Base-by-base conservation (phyloP, 176 grass and related monocot genomes). In the Miscanthus lutarioriparius region DNA sequence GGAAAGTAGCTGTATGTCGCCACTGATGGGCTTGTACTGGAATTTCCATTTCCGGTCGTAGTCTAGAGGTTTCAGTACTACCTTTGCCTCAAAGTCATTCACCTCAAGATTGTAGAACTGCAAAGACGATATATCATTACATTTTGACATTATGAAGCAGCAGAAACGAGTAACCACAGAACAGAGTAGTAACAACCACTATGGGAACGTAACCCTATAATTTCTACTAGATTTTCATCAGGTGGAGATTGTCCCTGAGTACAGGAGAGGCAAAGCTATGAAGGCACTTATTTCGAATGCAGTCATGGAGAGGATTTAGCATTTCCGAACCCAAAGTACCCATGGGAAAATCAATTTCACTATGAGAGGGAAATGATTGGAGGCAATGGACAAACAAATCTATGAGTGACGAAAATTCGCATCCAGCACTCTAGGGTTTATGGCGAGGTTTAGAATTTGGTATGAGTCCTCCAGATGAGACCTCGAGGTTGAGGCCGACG, bases 401-500 rank as follows among this genome's bases (percentile, higher is more conserved):
- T 17, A 73, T 12, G 7, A 23, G 26, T 17, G 15, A 13, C 3
- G 25, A 22, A 38, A 23, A 44, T 70, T 70, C 74, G 9, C 40
- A 28, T 69, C 23, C 32, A 65, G 1, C 32, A 11, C 19, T 56
- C 78, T 39, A 66, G 62, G 88, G 82, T 58, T 75, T 89, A 56
- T 58, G 41, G 30, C 20, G 44, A 37, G 13, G 23, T 14, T 2
- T 22, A 16, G 3, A 45, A 61, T 27, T 79, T 36, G 80, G 41
- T 16, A 19, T 43, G 36, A 28, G 38, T 10, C 12, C 28, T 10
- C 25, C 28, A 30, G 26, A 62, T 23, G 67, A 39, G 58, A 92
- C 96, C 96, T 98, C 93, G 64, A 98, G 54, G 81, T 98, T 95
- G 83, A 95, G 75, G 65, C 96, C 96, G 65, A 98, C 89, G 83